phyloP scores from a whole-genome alignment of 305 asterid genomes.

The Vinca major region DNA sequence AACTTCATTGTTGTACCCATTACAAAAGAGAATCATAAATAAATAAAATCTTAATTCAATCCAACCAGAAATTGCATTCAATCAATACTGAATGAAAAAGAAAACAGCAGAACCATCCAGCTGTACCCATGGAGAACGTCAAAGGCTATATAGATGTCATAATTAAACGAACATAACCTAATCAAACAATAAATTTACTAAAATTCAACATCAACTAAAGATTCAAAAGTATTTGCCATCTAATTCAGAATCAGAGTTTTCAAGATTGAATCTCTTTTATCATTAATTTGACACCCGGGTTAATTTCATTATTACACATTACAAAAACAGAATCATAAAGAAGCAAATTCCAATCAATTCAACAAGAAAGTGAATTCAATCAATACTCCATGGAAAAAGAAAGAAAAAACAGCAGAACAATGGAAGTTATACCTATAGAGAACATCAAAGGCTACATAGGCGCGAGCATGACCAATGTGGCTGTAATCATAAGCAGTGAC shows the following conservation, averaged over 20 bases:
- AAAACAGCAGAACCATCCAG: too few species aligned
- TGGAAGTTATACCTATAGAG: slow-evolving; percentile 49
- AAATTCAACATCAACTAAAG: not conserved
- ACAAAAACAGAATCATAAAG: not conserved
- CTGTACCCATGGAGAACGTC: too few species aligned
- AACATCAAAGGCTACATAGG: slow-evolving; percentile 76
- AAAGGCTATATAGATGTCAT: not conserved
- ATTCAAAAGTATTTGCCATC: not conserved
- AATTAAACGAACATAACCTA: not conserved
- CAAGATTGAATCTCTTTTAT: not conserved
- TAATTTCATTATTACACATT: not conserved
- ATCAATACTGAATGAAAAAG: too few species aligned
- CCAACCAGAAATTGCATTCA: too few species aligned
- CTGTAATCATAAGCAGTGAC: slow-evolving; percentile 75
- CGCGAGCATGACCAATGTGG: slow-evolving; percentile 90
- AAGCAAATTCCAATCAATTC: not conserved
- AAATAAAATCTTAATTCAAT: too few species aligned
- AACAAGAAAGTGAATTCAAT: not conserved
- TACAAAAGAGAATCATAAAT: too few species aligned
- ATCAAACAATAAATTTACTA: not conserved
- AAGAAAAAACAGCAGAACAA: not conserved
- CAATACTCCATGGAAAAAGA: not conserved
- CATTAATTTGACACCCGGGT: not conserved
- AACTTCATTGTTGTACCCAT: too few species aligned
- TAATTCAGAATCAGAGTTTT: not conserved